These are phyloP conservation scores for Cantharellus anzutake DNA, from an alignment of 768 basidiomycete genomes.

Conservation along the genomic window DNA sequence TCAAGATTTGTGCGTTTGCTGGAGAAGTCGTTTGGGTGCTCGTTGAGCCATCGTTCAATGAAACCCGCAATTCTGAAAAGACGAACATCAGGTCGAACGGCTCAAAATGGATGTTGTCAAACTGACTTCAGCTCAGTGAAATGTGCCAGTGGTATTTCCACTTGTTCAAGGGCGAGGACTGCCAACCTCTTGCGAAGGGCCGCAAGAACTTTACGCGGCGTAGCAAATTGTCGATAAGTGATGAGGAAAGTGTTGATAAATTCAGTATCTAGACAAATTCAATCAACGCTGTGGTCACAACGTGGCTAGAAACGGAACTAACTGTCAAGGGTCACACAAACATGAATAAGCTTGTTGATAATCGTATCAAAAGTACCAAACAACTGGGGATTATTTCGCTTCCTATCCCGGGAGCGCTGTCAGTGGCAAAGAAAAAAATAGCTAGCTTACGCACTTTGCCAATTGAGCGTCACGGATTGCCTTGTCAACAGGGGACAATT, in stretches of 20 bases:
- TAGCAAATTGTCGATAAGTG: constrained; percentile 68
- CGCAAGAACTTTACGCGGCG: constrained; percentile 57
- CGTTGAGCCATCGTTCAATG: constrained; percentile 55
- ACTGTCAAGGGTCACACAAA: constrained; percentile 77
- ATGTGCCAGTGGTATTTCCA: constrained; percentile 12
- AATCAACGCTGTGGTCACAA: constrained; percentile 1
- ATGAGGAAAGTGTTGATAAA: constrained; percentile 67
- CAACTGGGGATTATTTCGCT: constrained; percentile 33
- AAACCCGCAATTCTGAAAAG: constrained; percentile 52
- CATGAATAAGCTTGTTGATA: constrained; percentile 62
- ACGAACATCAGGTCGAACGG: not conserved
- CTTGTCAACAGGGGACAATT: no score
- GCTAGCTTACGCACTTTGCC: no score
- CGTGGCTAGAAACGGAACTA: not conserved
- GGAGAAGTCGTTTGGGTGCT: constrained; percentile 65
- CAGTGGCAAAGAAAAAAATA: not conserved
- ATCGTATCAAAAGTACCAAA: constrained; percentile 66
- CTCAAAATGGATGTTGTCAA: not conserved
- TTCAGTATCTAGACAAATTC: constrained; percentile 35
- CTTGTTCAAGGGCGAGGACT: constrained; percentile 39
- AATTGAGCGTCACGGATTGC: no score
- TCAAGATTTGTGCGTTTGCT: constrained; percentile 57
- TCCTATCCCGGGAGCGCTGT: not conserved
- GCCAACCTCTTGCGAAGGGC: constrained; percentile 80
- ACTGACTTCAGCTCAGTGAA: not conserved